Base-by-base conservation (phyloP, 805 yeast genomes). In the Metschnikowia arizonensis region DNA sequence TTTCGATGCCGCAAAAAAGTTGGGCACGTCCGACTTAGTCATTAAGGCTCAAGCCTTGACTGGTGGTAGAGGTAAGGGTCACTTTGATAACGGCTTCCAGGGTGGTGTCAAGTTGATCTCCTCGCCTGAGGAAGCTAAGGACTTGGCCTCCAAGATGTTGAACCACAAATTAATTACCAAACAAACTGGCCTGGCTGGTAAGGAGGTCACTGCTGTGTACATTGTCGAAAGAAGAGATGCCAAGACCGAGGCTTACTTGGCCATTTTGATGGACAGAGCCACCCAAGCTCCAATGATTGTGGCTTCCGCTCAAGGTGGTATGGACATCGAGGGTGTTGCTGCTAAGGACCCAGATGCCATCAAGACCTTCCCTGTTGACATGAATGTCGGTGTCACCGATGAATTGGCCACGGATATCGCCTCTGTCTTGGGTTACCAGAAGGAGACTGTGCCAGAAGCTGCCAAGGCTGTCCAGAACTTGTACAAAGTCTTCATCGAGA, bases 21-120 rank as follows among this genome's bases (percentile, higher is more conserved):
- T 93, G 62, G 77, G 78, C 57, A 77, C 86, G 55, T 82, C 83
- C 61, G 95, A 86, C 60, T 75, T 93, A 69, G 99, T 93, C 53
- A 78, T 93, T 68, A 93, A 93, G 77, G 99, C 99, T 50, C 99
- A 93, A 75, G 97, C 97, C 40, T 79, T 93, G 62, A 90, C 99
- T 48, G 99, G 99, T 73, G 99, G 99, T 64, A 84, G 99, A 73
- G 99, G 99, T 73, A 93, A 93, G 72, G 99, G 99, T 53, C 90
- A 88, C 70, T 90, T 93, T 56, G 97, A 90, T 73, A 83, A 82
- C 60, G 99, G 99, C 43, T 81, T 88, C 65, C 82, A 91, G 74
- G 96, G 97, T 42, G 99, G 99, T 76, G 97, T 93, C 61, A 85
- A 88, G 73, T 77, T 93, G 70, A 87, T 88, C 58, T 75, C 83